Percentiles rank a stretch among this genome's conserved stretches.
phyloP scores from a whole-genome alignment of 495 filamentous ascomycete species.

The Podospora fimiseda region DNA sequence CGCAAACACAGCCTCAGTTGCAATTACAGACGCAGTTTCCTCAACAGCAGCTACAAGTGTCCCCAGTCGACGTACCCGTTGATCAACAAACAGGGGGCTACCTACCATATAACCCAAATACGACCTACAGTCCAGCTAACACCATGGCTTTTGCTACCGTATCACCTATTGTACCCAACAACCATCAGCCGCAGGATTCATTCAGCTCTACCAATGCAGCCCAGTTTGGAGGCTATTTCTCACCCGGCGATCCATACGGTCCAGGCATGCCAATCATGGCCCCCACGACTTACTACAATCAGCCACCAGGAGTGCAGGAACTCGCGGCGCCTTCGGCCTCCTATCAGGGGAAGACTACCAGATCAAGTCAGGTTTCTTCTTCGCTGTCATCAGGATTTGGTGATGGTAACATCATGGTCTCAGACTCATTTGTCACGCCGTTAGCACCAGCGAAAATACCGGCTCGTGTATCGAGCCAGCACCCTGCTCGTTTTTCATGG shows the following conservation, averaged over 20 bases:
- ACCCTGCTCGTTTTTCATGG: conserved; percentile 34
- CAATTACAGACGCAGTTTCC: background rate
- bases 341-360: conserved; percentile 25
- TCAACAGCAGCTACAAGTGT: background rate
- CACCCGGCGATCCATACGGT: conserved; percentile 16
- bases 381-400: conserved; percentile 52
- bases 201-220: conserved; percentile 29
- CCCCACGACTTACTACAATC: conserved; percentile 32
- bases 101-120: background rate
- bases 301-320: conserved; percentile 31
- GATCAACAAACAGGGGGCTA: background rate
- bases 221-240: conserved; percentile 23
- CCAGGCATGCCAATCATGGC: conserved; percentile 20
- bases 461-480: conserved; percentile 7
- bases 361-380: conserved; percentile 41
- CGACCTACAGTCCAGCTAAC: conserved; percentile 2
- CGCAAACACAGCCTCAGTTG: background rate
- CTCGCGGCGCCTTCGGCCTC: conserved; percentile 30
- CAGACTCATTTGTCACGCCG: conserved; percentile 1
- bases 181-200: conserved; percentile 19
- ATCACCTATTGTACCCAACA: background rate
- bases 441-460: conserved; percentile 14
- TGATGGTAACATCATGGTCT: conserved; percentile 43
- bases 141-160: conserved; percentile 7
- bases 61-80: background rate